phyloP scores from a whole-genome alignment of 768 basidiomycete species.

The Lactarius tabidus region DNA sequence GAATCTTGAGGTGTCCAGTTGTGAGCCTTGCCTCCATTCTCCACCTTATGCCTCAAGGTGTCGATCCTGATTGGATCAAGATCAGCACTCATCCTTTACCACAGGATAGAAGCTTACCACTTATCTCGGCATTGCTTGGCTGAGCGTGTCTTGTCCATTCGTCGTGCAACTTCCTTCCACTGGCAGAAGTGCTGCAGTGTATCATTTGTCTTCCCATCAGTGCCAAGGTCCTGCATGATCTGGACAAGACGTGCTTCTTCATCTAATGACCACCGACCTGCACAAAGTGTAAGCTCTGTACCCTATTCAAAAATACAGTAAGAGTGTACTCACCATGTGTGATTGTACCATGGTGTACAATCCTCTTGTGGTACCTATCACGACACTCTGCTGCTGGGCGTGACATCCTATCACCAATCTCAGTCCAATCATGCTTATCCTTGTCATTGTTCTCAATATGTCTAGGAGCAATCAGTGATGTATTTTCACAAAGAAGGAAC shows the following conservation, averaged over 20 bases:
- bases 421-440: no score
- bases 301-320: neutral
- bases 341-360: neutral
- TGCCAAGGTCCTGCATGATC: neutral
- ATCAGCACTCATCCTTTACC: neutral
- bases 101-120: neutral
- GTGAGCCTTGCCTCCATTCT: neutral
- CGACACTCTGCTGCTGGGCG: no score
- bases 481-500: no score
- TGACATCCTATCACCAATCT: no score
- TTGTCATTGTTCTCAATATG: no score
- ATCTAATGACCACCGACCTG: neutral
- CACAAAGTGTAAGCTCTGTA: neutral
- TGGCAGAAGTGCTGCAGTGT: neutral
- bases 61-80: neutral
- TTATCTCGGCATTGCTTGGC: neutral
- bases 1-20: neutral
- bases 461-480: no score
- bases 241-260: neutral
- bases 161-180: neutral
- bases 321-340: neutral
- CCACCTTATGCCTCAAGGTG: neutral
- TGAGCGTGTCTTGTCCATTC: neutral
- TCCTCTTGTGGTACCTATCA: no score
- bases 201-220: neutral